A percentile compares a stretch with the other conserved stretches of the same genome.
Evolutionary conservation across 177 flowering plant genomes (phyloP).

Genomic region (Vitis hybrid): DNA sequence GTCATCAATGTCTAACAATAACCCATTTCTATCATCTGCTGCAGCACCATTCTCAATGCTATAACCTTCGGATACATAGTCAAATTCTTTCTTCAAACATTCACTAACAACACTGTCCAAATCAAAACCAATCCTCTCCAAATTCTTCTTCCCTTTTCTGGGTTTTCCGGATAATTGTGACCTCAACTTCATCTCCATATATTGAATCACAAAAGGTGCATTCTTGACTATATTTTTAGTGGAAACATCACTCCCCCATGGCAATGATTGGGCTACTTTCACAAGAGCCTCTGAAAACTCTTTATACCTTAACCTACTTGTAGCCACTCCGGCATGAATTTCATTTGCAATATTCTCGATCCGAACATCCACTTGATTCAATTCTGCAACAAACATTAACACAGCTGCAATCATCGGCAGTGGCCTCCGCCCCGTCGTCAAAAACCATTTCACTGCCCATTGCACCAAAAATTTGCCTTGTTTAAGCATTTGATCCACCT

Average conservation of each 20-base stretch:
- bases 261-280: slow-evolving; percentile 61
- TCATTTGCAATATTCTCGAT: slow-evolving; percentile 65
- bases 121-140: slow-evolving; percentile 25
- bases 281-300: slow-evolving; percentile 72
- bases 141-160: slow-evolving; percentile 16
- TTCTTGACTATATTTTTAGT: slow-evolving; percentile 60
- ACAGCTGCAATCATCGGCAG: slow-evolving; percentile 68
- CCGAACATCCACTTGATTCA: slow-evolving; percentile 48
- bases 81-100: slow-evolving; percentile 40
- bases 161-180: slow-evolving; percentile 11
- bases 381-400: slow-evolving; percentile 57
- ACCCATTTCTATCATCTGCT: slow-evolving; percentile 14
- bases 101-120: slow-evolving; percentile 41
- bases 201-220: slow-evolving; percentile 59
- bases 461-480: slow-evolving; percentile 78
- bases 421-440: slow-evolving; percentile 84
- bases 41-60: slow-evolving; percentile 24
- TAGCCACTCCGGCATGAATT: slow-evolving; percentile 36
- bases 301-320: slow-evolving; percentile 56
- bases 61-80: slow-evolving; percentile 25
- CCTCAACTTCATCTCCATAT: slow-evolving; percentile 69
- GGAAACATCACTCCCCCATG: slow-evolving; percentile 85
- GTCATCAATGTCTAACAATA: slow-evolving; percentile 9
- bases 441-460: slow-evolving; percentile 77
- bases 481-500: slow-evolving; percentile 38